Percentiles rank a stretch among this genome's conserved stretches.
These are phyloP conservation scores for Gliomastix tumulicola DNA, from an alignment of 2,329 filamentous ascomycete genomes.

Conservation along the genomic window DNA sequence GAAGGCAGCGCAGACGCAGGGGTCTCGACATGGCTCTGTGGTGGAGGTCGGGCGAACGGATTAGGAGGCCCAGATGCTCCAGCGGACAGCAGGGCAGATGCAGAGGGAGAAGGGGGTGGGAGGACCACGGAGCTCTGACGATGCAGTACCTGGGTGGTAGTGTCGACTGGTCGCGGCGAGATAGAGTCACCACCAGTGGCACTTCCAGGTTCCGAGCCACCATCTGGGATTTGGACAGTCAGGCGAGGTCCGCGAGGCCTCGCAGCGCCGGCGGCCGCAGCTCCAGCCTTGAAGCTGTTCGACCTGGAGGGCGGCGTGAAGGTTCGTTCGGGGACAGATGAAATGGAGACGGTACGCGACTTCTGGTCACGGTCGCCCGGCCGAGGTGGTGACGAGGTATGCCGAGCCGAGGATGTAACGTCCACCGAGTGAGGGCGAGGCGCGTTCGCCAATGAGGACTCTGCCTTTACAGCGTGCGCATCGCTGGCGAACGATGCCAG, in stretches of 20 bases:
- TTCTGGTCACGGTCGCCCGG: conserved; percentile 41
- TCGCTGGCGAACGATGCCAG: conserved; percentile 61
- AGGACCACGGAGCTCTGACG: conserved; percentile 64
- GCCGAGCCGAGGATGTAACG: conserved; percentile 47
- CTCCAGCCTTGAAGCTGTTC: conserved; percentile 62
- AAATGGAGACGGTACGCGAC: conserved; percentile 45
- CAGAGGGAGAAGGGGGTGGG: conserved; percentile 87
- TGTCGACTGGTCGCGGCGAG: conserved; percentile 48
- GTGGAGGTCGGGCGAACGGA: conserved; percentile 83
- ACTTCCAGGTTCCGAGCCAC: conserved; percentile 70
- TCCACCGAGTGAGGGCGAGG: conserved; percentile 60
- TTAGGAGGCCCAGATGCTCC: conserved; percentile 91
- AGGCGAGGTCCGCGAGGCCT: conserved; percentile 73
- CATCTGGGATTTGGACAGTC: conserved; percentile 92
- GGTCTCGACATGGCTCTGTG: conserved; percentile 59
- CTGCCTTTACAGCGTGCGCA: conserved; percentile 12
- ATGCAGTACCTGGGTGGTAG: conserved; percentile 47
- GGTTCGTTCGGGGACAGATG: conserved; percentile 56
- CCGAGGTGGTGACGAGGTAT: conserved; percentile 52
- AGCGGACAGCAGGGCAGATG: conserved; percentile 77
- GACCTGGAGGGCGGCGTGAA: conserved; percentile 69
- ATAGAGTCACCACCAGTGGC: conserved; percentile 67
- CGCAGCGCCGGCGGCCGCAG: conserved; percentile 51
- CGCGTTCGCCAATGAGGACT: too few species aligned
- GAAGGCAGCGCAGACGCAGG: conserved; percentile 93